Evolutionary conservation across 192 early-diverging fungal genomes (phyloP).

Genomic region (Coemansia sp.): DNA sequence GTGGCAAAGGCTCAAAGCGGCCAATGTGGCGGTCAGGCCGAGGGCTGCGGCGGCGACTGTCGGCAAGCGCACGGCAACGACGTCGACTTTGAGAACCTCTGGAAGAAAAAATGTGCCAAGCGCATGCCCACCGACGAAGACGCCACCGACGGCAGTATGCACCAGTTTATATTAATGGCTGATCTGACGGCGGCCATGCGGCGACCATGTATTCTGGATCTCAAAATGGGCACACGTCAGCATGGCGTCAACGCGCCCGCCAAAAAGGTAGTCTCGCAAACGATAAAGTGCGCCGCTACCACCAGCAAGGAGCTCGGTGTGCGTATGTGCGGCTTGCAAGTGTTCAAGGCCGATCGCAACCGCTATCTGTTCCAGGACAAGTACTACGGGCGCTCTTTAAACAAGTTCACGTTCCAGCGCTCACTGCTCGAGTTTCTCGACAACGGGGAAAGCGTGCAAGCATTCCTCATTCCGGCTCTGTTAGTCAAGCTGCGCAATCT

Average conservation of each 20-base stretch:
- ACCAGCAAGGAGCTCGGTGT: slow-evolving; percentile 60
- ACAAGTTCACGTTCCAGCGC: slow-evolving; percentile 74
- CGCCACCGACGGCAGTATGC: slow-evolving; percentile 53
- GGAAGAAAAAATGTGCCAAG: slow-evolving; percentile 56
- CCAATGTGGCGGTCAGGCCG: slow-evolving; percentile 1
- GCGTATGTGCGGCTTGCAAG: slow-evolving; percentile 98
- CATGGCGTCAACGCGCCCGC: slow-evolving; percentile 86
- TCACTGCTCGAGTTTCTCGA: slow-evolving; percentile 83
- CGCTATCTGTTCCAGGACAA: slow-evolving; percentile 91
- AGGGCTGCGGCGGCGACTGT: not conserved
- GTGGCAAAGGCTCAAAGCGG: not conserved
- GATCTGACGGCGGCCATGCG: slow-evolving; percentile 90
- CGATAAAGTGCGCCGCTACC: slow-evolving; percentile 87
- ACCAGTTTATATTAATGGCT: slow-evolving; percentile 91
- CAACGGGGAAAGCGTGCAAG: slow-evolving; percentile 75
- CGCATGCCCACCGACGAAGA: slow-evolving; percentile 50
- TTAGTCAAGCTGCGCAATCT: slow-evolving; percentile 75
- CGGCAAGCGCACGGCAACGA: slow-evolving; percentile 13
- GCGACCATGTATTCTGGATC: slow-evolving; percentile 93
- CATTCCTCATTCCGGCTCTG: slow-evolving; percentile 81
- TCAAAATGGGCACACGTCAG: slow-evolving; percentile 99
- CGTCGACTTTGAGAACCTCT: slow-evolving; percentile 41
- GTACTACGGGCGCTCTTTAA: slow-evolving; percentile 90
- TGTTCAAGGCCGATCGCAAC: slow-evolving; percentile 76
- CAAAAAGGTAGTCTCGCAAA: slow-evolving; percentile 86